Percentiles rank a stretch among this genome's conserved stretches.
Evolutionary conservation across 495 filamentous ascomycete genomes (phyloP).

Genomic region (Gamarada debralockiae): DNA sequence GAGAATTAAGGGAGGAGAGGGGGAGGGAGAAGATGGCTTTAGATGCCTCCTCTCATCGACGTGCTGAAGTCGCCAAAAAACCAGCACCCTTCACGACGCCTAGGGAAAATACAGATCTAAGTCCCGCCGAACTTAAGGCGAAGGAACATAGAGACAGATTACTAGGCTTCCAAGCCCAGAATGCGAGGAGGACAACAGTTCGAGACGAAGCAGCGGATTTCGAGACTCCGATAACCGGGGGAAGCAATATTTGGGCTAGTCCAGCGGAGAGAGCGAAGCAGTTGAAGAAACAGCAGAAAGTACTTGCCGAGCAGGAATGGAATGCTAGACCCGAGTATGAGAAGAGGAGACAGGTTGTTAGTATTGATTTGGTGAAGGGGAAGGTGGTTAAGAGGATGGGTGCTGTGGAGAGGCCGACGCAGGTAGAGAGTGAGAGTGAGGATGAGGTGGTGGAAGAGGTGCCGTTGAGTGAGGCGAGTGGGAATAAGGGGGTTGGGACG

Average conservation of each 20-base stretch:
- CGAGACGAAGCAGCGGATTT: conserved; percentile 94
- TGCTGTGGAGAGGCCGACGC: conserved; percentile 45
- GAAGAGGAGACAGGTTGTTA: conserved; percentile 82
- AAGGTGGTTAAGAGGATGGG: conserved; percentile 75
- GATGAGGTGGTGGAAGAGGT: conserved; percentile 27
- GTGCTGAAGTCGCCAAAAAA: conserved; percentile 53
- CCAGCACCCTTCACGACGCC: conserved; percentile 44
- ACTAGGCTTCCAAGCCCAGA: conserved; percentile 80
- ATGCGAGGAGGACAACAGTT: conserved; percentile 81
- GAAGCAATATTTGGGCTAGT: conserved; percentile 79
- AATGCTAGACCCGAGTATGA: conserved; percentile 88
- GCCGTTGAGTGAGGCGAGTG: conserved; percentile 22
- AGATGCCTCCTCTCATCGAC: conserved; percentile 63
- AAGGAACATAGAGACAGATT: conserved; percentile 79
- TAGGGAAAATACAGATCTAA: conserved; percentile 24
- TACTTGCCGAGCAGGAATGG: conserved; percentile 85
- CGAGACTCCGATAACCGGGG: conserved; percentile 64
- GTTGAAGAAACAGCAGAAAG: conserved; percentile 86
- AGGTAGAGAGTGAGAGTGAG: conserved; percentile 43
- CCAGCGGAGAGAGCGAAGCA: conserved; percentile 83
- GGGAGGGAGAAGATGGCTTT: conserved; percentile 79
- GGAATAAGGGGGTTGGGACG: conserved; percentile 45
- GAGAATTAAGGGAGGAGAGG: conserved; percentile 78
- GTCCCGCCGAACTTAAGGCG: conserved; percentile 49
- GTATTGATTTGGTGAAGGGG: conserved; percentile 74